phyloP scores from a whole-genome alignment of 2,329 filamentous ascomycete species.

The Penicillium glabrum region DNA sequence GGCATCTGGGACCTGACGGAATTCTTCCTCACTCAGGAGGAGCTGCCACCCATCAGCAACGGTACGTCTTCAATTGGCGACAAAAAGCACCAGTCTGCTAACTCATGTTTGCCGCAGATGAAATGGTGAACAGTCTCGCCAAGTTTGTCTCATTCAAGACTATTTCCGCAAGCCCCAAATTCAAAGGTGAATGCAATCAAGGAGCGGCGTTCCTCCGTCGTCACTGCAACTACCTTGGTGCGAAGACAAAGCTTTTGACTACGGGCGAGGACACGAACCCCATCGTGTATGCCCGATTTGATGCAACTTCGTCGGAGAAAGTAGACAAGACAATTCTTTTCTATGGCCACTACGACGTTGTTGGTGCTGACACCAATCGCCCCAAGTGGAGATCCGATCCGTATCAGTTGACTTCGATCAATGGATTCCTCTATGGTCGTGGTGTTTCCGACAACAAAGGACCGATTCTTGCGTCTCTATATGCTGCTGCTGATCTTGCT shows the following conservation, averaged over 20 bases:
- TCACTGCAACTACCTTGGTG: constrained; percentile 89
- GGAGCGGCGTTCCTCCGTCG: constrained; percentile 88
- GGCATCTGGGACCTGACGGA: constrained; percentile 80
- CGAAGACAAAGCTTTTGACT: constrained; percentile 84
- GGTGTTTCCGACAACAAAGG: constrained; percentile 99
- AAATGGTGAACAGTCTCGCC: constrained; percentile 67
- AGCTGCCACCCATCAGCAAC: constrained; percentile 56
- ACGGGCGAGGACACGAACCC: constrained; percentile 80
- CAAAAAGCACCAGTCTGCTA: constrained; percentile 3
- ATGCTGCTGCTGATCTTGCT: constrained; percentile 85
- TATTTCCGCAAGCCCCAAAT: constrained; percentile 81
- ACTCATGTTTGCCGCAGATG: constrained; percentile 43
- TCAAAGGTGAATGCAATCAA: constrained; percentile 86
- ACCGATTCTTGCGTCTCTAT: constrained; percentile 88
- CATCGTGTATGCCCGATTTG: constrained; percentile 88
- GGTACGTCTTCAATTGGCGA: constrained; percentile 36
- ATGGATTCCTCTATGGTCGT: constrained; percentile 91
- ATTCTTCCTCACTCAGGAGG: constrained; percentile 48
- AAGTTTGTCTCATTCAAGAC: constrained; percentile 92
- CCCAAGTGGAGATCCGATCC: constrained; percentile 85
- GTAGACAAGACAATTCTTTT: constrained; percentile 85
- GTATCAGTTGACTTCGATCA: constrained; percentile 83
- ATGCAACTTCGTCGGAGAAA: constrained; percentile 65
- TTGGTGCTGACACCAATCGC: constrained; percentile 79
- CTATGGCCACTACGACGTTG: constrained; percentile 98